phyloP scores from a whole-genome alignment of 352 stramenopile genomes.

The Phytopythium boreale region DNA sequence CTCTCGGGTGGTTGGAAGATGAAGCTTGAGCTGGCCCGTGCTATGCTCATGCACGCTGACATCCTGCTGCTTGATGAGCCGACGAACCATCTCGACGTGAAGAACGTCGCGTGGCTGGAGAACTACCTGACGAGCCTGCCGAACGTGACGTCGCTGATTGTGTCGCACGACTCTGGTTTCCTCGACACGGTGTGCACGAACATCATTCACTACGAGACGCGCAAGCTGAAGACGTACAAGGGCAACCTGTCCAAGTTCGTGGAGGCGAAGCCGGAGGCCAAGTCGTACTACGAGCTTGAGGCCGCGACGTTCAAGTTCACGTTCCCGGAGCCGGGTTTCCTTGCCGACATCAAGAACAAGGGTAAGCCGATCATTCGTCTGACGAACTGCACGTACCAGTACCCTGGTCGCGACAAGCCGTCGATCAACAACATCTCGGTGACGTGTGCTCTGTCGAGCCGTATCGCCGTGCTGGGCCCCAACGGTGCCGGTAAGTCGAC shows the following conservation, averaged over 20 bases:
- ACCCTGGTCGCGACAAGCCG: constrained; percentile 73
- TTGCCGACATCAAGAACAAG: constrained; percentile 90
- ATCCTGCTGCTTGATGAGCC: constrained; percentile 96
- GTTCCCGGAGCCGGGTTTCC: constrained; percentile 86
- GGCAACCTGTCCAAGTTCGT: constrained; percentile 86
- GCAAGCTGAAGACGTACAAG: constrained; percentile 89
- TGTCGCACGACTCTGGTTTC: constrained; percentile 97
- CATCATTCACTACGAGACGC: constrained; percentile 97
- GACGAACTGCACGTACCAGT: constrained; percentile 83
- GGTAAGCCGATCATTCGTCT: constrained; percentile 89
- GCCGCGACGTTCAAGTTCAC: constrained; percentile 84
- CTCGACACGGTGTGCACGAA: constrained; percentile 98
- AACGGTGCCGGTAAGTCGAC: constrained; percentile 97
- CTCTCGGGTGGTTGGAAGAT: constrained; percentile 96
- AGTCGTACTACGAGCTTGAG: constrained; percentile 88
- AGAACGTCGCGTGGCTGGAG: constrained; percentile 92
- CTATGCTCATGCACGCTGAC: constrained; percentile 95
- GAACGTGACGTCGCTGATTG: constrained; percentile 92
- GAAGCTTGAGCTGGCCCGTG: constrained; percentile 93
- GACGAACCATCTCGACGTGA: constrained; percentile 94
- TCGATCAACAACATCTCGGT: constrained; percentile 84
- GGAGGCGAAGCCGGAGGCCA: constrained; percentile 84
- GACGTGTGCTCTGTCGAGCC: constrained; percentile 74
- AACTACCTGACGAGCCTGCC: constrained; percentile 87
- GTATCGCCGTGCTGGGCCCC: constrained; percentile 80